Evolutionary conservation across 2,329 filamentous ascomycete genomes (phyloP), one percentile per base, ranked within the genome.

Genomic region (Magnaporthales sp.): DNA sequence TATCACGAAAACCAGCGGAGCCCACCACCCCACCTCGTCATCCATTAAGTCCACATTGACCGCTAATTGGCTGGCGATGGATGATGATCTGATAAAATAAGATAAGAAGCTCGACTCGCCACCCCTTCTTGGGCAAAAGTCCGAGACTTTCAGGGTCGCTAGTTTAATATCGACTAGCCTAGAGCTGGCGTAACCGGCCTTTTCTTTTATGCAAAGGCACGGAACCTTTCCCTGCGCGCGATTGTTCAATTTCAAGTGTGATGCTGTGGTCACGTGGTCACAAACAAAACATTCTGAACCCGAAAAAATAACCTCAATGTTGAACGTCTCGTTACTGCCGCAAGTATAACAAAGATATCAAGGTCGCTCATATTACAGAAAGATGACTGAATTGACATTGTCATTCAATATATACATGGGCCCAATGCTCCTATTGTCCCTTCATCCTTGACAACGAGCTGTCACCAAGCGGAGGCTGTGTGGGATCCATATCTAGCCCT

Each of bases 71-170:
- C 66, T 22, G 54, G 63, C 70, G 70, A 71, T 46, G 38, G 5
- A 31, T 31, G 38, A 46, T 71, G 66, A 71, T 71, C 70, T 71
- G 69, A 71, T 71, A 71, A 71, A 67, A 67, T 26, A 38, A 65
- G 38, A 65, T 66, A 67, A 66, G 32, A n/a, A 6, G 29, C 22
- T 30, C 54, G 4, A 38, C 11, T 38, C 8, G 58, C 11, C 58
- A 26, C 24, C 13, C 15, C 7, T 46, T 7, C 2, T 38, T 13
- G 38, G 38, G n/a, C 15, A 46, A 46, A 46, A n/a, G 38, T 46
- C 38, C 38, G 38, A 13, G 38, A 46, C n/a, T 46, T 46, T 46
- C n/a, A 13, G 38, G 38, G 15, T 46, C 15, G 15, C 15, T 46
- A 19, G 38, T 19, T 10, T n/a, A 46, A n/a, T 5, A 7, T 46